Percentiles rank a stretch among this genome's conserved stretches.
Conservation (phyloP, 1,284 basidiomycete species). For the Cutaneotrichosporon dermatis region DNA sequence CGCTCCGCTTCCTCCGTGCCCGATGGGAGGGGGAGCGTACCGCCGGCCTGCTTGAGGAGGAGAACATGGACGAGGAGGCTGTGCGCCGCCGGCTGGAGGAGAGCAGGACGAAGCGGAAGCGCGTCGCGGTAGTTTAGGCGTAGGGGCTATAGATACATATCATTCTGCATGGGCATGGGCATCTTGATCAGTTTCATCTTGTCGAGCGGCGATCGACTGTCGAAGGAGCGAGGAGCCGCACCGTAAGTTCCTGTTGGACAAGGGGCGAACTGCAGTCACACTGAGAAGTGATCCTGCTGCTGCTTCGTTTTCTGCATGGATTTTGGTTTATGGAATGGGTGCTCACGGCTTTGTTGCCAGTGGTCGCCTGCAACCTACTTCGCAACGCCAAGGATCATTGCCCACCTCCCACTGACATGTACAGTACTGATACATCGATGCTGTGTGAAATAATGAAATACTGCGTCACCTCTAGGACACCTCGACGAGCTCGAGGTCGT, state of each 20-base stretch:
- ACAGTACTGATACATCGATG: not conserved
- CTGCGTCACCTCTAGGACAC: not conserved
- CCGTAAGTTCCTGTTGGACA: too few relatives aligned
- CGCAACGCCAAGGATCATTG: too few relatives aligned
- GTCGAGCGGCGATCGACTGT: too few relatives aligned
- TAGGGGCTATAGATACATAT: not conserved
- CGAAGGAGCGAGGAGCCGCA: too few relatives aligned
- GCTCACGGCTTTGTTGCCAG: too few relatives aligned
- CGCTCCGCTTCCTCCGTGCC: slow-evolving; percentile 74
- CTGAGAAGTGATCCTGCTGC: too few relatives aligned
- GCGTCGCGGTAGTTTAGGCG: slow-evolving; percentile 38
- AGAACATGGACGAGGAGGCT: slow-evolving; percentile 69
- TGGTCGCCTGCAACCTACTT: too few relatives aligned
- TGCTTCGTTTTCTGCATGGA: too few relatives aligned
- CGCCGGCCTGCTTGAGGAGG: slow-evolving; percentile 77
- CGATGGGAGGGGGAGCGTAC: slow-evolving; percentile 70
- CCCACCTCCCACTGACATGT: too few relatives aligned
- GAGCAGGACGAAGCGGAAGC: slow-evolving; percentile 59
- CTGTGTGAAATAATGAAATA: not conserved
- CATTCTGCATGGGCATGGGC: not conserved
- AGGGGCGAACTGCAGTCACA: too few relatives aligned
- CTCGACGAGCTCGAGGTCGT: slow-evolving; percentile 26
- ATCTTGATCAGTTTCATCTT: too few relatives aligned
- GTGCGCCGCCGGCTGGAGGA: slow-evolving; percentile 63
- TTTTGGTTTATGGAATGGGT: too few relatives aligned